Conservation (phyloP, 108 stramenopile genomes). For the Cyclotella kingstonii region DNA sequence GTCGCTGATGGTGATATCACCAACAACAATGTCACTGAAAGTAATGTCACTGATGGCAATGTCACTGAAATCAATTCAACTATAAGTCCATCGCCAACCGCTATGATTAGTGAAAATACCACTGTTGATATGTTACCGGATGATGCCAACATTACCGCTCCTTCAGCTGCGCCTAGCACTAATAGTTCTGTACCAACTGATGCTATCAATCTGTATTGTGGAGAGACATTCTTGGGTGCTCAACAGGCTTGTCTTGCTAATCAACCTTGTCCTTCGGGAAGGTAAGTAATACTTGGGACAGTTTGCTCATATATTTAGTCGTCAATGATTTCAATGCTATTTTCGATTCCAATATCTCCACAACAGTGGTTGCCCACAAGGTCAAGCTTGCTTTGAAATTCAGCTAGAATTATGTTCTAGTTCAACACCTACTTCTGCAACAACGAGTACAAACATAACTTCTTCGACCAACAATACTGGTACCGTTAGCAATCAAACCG, state of each 20-base stretch:
- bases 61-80: neutral
- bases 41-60: neutral
- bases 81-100: too few relatives aligned
- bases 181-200: neutral
- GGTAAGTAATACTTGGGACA: neutral
- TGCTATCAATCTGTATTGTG: conserved; percentile 3
- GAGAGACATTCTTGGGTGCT: conserved; percentile 10
- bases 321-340: neutral
- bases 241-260: conserved; percentile 6
- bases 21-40: neutral
- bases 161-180: neutral
- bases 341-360: neutral
- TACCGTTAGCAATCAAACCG: neutral
- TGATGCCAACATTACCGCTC: neutral
- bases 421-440: neutral
- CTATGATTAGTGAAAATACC: too few relatives aligned
- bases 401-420: neutral
- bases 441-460: neutral
- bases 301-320: neutral
- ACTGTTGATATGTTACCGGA: too few relatives aligned
- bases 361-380: neutral
- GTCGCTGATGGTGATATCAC: too few relatives aligned
- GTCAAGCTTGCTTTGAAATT: conserved; percentile 1
- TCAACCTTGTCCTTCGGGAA: conserved; percentile 1
- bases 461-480: neutral